Evolutionary conservation across 257 asterid genomes (phyloP).

Genomic region (Voacanga thouarsii): DNA sequence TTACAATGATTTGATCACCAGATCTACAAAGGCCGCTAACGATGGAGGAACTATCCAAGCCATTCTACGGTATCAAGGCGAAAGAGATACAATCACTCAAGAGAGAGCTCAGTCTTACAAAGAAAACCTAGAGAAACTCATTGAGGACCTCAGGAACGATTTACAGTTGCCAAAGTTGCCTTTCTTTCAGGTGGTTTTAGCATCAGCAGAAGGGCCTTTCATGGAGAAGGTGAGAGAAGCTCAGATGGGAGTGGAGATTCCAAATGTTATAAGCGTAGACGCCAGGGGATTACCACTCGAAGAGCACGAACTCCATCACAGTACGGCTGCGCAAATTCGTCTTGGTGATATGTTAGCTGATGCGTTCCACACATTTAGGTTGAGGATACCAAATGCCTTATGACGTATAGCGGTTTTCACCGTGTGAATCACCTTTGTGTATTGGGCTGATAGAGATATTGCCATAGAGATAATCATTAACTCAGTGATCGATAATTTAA

Average conservation of each 20-base stretch:
- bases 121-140: conserved; percentile 14
- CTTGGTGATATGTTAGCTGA: conserved; percentile 27
- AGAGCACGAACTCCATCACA: conserved; percentile 14
- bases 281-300: conserved; percentile 20
- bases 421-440: too few relatives aligned
- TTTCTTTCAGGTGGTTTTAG: conserved; percentile 13
- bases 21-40: conserved; percentile 22
- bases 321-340: conserved; percentile 17
- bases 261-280: conserved; percentile 6
- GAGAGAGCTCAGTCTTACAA: conserved; percentile 7
- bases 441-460: too few relatives aligned
- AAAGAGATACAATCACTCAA: conserved; percentile 20
- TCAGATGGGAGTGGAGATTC: conserved; percentile 5
- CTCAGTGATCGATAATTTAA: too few relatives aligned
- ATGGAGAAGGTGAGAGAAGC: conserved; percentile 24
- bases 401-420: too few relatives aligned
- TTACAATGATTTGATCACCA: conserved; percentile 23
- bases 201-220: conserved; percentile 18
- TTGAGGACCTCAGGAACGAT: conserved; percentile 26
- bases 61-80: conserved; percentile 49
- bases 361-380: background rate
- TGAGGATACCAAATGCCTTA: too few relatives aligned
- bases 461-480: too few relatives aligned
- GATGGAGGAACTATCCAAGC: conserved; percentile 32
- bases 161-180: conserved; percentile 18